A percentile compares a stretch with the other conserved stretches of the same genome.
phyloP scores from a whole-genome alignment of 176 grass and related monocot genomes.

The Pontederia crassipes region DNA sequence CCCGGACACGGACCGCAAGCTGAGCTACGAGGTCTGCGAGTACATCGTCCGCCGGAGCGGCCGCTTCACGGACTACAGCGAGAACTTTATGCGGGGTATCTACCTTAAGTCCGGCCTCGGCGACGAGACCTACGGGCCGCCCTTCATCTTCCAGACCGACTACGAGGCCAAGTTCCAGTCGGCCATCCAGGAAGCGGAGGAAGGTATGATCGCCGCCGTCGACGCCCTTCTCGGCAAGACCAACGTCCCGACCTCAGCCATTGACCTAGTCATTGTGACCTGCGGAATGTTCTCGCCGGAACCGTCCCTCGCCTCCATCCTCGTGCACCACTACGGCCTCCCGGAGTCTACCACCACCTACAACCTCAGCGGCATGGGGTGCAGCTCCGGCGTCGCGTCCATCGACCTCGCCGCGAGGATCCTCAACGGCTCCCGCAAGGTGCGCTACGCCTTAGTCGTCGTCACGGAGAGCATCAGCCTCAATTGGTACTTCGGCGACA shows the following conservation, averaged over 20 bases:
- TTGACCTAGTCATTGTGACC: constrained; percentile 28
- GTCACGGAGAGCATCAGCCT: constrained; percentile 71
- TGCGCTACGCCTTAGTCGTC: constrained; percentile 64
- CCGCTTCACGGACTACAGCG: constrained; percentile 20
- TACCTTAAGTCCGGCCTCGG: constrained; percentile 34
- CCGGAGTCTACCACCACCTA: constrained; percentile 21
- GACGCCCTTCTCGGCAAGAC: constrained; percentile 29
- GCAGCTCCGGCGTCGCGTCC: constrained; percentile 53
- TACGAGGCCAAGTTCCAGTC: constrained; percentile 3
- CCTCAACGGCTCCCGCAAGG: constrained; percentile 11
- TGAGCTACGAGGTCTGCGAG: constrained; percentile 18
- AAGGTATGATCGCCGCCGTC: constrained; percentile 22
- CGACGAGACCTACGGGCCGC: constrained; percentile 32
- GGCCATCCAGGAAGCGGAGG: constrained; percentile 25
- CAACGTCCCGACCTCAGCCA: constrained; percentile 3
- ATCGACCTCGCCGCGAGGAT: constrained; percentile 54
- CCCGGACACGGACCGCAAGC: constrained; percentile 22
- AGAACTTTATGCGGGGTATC: constrained; percentile 26
- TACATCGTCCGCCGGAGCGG: constrained; percentile 23
- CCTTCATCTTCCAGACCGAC: constrained; percentile 18
- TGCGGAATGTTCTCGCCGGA: constrained; percentile 28
- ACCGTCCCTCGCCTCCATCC: constrained; percentile 23
- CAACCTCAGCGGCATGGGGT: constrained; percentile 71
- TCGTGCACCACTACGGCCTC: constrained; percentile 21
- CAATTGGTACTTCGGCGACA: constrained; percentile 88